Base-by-base conservation (phyloP, 768 basidiomycete species). In the Solioccasus polychromus region DNA sequence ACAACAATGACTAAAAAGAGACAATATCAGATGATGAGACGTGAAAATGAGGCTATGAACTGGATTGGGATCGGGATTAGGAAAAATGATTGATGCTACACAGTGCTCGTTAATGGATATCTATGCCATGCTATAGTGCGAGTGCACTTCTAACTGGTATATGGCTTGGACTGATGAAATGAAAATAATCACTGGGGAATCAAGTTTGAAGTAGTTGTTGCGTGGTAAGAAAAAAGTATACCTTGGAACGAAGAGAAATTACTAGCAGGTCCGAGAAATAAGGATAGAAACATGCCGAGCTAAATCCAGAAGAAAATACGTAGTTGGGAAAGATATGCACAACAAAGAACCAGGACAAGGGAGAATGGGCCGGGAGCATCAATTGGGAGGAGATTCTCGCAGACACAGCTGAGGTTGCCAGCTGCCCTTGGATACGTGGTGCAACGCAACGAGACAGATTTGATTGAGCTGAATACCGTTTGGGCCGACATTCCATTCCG, bases 341-440 rank as follows among this genome's bases (percentile, higher is more conserved):
- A 20, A 20, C 31, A 3, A 24, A 29, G 28, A 35, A 25, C n/a
- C 23, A 5, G 20, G 5, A 5, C 44, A 26, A 19, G n/a, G 12
- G 18, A 5, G 36, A 20, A 23, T 10, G 28, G 24, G 18, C 12
- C 20, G 19, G n/a, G 3, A 8, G 25, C 5, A 49, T 59, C 38
- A 64, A 39, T 5, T 50, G 23, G 35, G 52, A 38, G 54, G 48
- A n/a, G n/a, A n/a, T n/a, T 29, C 35, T 18, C 49, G 40, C 44
- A 88, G 72, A 62, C 83, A 76, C 26, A 89, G 62, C 39, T 82
- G 76, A 19, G 85, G 85, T 52, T 89, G 87, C 87, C 87, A 89
- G 52, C 81, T 83, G 18, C 87, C 87, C 69, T 77, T 78, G 4
- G 85, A 88, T 44, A 89, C 86, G 48, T 86, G 86, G 64, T 84